Base-by-base conservation (phyloP, 768 basidiomycete species). In the Galerina marginata region DNA sequence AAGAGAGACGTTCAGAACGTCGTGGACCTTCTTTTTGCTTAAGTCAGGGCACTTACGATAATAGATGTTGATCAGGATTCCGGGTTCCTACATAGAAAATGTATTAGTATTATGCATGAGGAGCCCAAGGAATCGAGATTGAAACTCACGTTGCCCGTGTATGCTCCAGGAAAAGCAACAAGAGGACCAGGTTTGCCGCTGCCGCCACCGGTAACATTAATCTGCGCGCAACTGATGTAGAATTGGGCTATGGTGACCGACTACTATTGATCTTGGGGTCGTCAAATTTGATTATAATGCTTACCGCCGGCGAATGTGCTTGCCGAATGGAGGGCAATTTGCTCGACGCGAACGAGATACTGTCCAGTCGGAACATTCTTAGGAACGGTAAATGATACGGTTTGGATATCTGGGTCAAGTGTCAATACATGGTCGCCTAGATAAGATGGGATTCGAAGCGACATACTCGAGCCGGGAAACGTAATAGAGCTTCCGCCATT, bases 401-500 rank as follows among this genome's bases (percentile, higher is more conserved):
- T 43, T 36, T 51, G 42, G 36, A 61, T 38, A 45, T 56, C 60
- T 61, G 25, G 7, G 11, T 42, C 10, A 33, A 10, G 26, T 36
- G 14, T 44, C 6, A 46, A 20, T 50, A 11, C 11, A n/a, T 14
- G 36, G 37, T 42, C n/a, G 20, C 29, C 15, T 36, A n/a, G 23
- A n/a, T 9, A 2, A 42, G 23, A 15, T 36, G 37, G 11, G 74
- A 40, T 47, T 23, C 16, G 39, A 14, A 25, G 15, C 6, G 12
- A 49, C 53, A 33, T 25, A 67, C 80, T 78, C 56, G 76, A 64
- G 29, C 79, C 75, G 26, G 82, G 83, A 71, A 75, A 84, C 39
- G 72, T 71, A 68, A 83, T 84, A 73, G 75, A 43, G 55, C 68
- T 52, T 38, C 83, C 82, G 43, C 81, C 81, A 66, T 83, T 70